phyloP scores from a whole-genome alignment of 2,329 filamentous ascomycete genomes.

The Xylaria sp. region DNA sequence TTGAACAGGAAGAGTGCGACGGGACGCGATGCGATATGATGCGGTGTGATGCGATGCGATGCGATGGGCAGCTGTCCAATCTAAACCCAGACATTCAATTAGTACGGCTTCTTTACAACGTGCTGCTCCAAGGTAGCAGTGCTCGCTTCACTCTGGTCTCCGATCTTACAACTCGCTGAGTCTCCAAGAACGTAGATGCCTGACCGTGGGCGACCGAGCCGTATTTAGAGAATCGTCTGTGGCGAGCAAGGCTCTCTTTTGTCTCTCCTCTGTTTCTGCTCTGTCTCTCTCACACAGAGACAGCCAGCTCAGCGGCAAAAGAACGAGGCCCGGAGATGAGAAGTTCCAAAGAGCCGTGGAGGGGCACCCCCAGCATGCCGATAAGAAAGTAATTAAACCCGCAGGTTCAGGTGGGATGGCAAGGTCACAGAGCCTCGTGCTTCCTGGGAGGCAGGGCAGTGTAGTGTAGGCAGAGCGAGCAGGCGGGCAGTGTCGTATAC shows the following conservation, averaged over 20 bases:
- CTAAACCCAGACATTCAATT: conserved; percentile 7
- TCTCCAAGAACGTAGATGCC: background rate
- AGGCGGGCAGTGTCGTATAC: background rate
- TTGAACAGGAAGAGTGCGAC: background rate
- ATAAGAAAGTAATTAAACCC: background rate
- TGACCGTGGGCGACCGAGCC: background rate
- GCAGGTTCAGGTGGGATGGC: background rate
- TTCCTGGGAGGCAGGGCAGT: background rate
- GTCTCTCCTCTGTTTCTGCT: too few relatives aligned
- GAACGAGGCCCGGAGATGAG: conserved; percentile 5
- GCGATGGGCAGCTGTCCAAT: background rate
- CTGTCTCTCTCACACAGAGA: background rate
- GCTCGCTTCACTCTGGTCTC: background rate
- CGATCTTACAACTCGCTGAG: background rate
- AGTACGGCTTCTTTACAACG: conserved; percentile 4
- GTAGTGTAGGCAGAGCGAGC: background rate
- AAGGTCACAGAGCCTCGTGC: background rate
- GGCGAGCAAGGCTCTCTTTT: too few relatives aligned
- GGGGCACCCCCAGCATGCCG: background rate
- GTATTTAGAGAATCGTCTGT: background rate
- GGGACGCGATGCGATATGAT: conserved; percentile 1
- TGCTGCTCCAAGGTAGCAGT: background rate
- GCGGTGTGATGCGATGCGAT: conserved; percentile 11
- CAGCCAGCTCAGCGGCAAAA: background rate
- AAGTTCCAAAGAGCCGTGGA: background rate